phyloP scores from a whole-genome alignment of 345 rosid genomes.

The Murraya paniculata region DNA sequence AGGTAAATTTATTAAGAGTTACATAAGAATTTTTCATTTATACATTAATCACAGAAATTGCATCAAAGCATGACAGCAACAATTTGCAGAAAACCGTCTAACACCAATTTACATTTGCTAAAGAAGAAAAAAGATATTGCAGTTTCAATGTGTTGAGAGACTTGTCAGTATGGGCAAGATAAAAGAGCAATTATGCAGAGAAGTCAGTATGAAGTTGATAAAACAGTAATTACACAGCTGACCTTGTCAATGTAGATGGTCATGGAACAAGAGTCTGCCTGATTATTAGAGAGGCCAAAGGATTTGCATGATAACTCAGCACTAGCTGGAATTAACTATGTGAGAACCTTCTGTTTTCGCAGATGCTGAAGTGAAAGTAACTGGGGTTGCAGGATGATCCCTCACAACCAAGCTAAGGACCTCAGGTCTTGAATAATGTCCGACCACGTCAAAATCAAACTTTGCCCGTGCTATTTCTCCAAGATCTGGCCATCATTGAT shows the following conservation, averaged over 20 bases:
- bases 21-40: neutral
- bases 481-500: conserved; percentile 50
- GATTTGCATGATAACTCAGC: neutral
- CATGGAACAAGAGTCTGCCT: neutral
- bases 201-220: neutral
- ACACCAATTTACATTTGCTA: neutral
- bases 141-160: neutral
- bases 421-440: conserved; percentile 93
- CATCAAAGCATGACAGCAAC: neutral
- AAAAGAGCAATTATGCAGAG: neutral
- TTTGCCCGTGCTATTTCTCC: conserved; percentile 90
- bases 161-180: neutral
- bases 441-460: conserved; percentile 91
- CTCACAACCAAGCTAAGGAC: conserved; percentile 80
- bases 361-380: conserved; percentile 50
- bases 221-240: neutral
- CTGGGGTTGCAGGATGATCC: conserved; percentile 73
- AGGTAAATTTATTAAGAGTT: neutral
- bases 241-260: neutral
- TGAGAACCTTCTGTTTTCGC: conserved; percentile 36
- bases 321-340: conserved; percentile 16
- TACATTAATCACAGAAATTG: neutral
- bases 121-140: neutral
- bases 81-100: neutral
- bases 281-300: neutral